Percentiles rank a stretch among this genome's conserved stretches.
Evolutionary conservation across 768 basidiomycete species (phyloP).

Genomic region (Cantharellus anzutake): DNA sequence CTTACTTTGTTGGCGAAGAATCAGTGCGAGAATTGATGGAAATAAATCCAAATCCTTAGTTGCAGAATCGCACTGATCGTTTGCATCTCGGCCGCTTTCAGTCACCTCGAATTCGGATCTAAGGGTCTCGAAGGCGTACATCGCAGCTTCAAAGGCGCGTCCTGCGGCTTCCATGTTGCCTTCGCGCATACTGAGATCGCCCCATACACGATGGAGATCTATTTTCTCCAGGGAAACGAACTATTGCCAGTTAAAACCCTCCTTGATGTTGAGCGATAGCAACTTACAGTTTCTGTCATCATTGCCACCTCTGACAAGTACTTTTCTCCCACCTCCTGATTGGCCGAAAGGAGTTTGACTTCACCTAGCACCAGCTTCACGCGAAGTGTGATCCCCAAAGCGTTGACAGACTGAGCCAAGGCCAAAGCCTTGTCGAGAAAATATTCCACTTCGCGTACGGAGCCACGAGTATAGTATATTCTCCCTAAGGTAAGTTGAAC

Average conservation of each 20-base stretch:
- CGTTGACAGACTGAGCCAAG: constrained; percentile 47
- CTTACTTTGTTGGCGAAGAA: constrained; percentile 54
- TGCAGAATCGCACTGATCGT: not conserved
- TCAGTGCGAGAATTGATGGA: constrained; percentile 38
- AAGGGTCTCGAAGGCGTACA: not conserved
- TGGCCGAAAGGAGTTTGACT: constrained; percentile 43
- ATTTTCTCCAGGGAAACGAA: not conserved
- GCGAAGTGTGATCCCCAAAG: constrained; percentile 42
- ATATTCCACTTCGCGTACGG: constrained; percentile 68
- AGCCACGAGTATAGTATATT: constrained; percentile 54
- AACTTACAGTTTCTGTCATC: too few species aligned
- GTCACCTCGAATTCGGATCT: not conserved
- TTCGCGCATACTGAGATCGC: not conserved
- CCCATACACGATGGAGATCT: not conserved
- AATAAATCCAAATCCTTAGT: constrained; percentile 18
- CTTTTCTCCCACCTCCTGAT: constrained; percentile 6
- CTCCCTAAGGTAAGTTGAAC: constrained; percentile 46
- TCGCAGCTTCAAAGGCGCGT: not conserved
- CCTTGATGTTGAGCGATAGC: too few species aligned
- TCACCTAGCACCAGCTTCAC: constrained; percentile 52
- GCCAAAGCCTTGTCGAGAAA: constrained; percentile 63
- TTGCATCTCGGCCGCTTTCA: not conserved
- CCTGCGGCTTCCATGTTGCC: not conserved
- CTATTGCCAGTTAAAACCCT: not conserved
- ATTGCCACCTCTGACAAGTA: not conserved